Percentiles rank a stretch among this genome's conserved stretches.
These are phyloP conservation scores for Penicillium sp. DNA, from an alignment of 2,329 filamentous ascomycete species.

Conservation along the genomic window DNA sequence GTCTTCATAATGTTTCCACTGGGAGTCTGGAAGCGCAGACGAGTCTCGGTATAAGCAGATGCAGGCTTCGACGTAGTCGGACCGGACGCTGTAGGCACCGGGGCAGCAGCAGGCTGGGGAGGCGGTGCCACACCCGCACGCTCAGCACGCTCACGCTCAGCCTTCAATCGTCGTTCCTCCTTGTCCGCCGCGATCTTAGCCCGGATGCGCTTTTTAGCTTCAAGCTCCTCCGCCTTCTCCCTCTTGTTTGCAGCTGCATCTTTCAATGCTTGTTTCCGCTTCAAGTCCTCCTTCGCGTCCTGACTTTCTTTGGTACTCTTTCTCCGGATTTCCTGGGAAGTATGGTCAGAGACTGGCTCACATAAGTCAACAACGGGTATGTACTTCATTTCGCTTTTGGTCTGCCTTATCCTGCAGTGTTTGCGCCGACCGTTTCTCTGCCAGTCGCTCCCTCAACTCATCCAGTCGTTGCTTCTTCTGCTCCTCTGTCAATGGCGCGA, in stretches of 20 bases:
- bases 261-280: slow-evolving; percentile 87
- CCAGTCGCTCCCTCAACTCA: slow-evolving; percentile 70
- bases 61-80: slow-evolving; percentile 61
- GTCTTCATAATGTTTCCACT: slow-evolving; percentile 81
- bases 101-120: slow-evolving; percentile 47
- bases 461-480: slow-evolving; percentile 80
- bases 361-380: background rate
- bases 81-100: slow-evolving; percentile 46
- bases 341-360: background rate
- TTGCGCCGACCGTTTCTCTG: slow-evolving; percentile 69
- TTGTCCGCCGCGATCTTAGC: slow-evolving; percentile 95
- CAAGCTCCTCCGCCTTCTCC: slow-evolving; percentile 82
- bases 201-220: slow-evolving; percentile 84
- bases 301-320: slow-evolving; percentile 89
- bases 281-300: slow-evolving; percentile 84
- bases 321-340: slow-evolving; percentile 63
- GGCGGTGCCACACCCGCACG: slow-evolving; percentile 70
- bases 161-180: slow-evolving; percentile 80
- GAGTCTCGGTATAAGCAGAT: slow-evolving; percentile 74
- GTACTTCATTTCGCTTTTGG: slow-evolving; percentile 79
- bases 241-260: slow-evolving; percentile 81
- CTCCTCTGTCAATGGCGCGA: slow-evolving; percentile 86
- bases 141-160: slow-evolving; percentile 80
- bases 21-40: slow-evolving; percentile 76
- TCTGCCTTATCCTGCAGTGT: slow-evolving; percentile 75